phyloP scores from a whole-genome alignment of 306 rosid genomes.

The Glycine soja region DNA sequence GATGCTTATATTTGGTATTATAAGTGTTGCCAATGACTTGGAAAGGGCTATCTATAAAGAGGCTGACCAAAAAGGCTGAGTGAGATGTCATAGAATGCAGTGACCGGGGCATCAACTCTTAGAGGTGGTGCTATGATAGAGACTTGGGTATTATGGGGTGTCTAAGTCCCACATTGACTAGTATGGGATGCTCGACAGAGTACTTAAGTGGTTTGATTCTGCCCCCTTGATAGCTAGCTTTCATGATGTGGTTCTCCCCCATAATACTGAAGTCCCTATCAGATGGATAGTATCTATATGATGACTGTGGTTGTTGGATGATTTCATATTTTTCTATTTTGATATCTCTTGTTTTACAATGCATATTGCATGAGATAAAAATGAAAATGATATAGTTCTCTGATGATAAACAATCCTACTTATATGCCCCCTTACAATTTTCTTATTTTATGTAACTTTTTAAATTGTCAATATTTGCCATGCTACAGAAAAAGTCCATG shows the following conservation, averaged over 20 bases:
- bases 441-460: neutral
- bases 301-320: neutral
- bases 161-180: no score
- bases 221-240: no score
- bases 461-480: neutral
- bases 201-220: neutral
- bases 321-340: slow-evolving; percentile 23
- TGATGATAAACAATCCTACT: slow-evolving; percentile 19
- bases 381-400: slow-evolving; percentile 11
- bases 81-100: neutral
- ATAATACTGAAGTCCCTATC: neutral
- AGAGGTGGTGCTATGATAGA: neutral
- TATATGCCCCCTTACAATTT: neutral
- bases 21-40: neutral
- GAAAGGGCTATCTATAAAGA: neutral
- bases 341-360: slow-evolving; percentile 33
- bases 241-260: no score
- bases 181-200: neutral
- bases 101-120: neutral
- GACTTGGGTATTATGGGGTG: neutral
- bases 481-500: slow-evolving; percentile 2
- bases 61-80: neutral
- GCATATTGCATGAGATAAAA: neutral
- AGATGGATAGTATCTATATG: neutral
- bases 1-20: neutral